Evolutionary conservation across 2,329 filamentous ascomycete species (phyloP).

Genomic region (Pseudocercospora vitis): DNA sequence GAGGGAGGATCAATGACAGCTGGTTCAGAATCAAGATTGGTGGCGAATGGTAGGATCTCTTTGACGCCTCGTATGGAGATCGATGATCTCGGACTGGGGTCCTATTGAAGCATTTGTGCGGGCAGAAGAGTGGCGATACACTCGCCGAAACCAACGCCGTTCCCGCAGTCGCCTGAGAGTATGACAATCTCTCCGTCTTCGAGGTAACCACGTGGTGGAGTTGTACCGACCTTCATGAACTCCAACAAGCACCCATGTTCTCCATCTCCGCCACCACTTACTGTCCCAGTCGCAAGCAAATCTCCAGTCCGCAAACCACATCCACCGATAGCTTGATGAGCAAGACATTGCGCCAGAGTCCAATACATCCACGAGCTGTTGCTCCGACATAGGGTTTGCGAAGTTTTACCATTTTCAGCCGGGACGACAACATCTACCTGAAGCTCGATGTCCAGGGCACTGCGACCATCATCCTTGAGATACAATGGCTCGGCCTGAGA

Average conservation of each 20-base stretch:
- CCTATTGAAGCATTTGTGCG: conserved; percentile 22
- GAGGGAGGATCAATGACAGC: conserved; percentile 51
- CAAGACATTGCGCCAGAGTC: conserved; percentile 45
- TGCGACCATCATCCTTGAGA: conserved; percentile 27
- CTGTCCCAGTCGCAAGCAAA: conserved; percentile 45
- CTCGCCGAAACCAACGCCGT: conserved; percentile 45
- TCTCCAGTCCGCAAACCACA: conserved; percentile 45
- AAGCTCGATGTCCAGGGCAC: conserved; percentile 29
- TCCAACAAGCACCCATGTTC: conserved; percentile 47
- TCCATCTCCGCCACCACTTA: conserved; percentile 39
- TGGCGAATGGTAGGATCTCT: conserved; percentile 45
- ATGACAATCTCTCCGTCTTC: conserved; percentile 44
- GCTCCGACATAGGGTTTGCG: conserved; percentile 26
- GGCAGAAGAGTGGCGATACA: conserved; percentile 41
- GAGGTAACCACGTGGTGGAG: conserved; percentile 40
- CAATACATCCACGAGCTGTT: conserved; percentile 44
- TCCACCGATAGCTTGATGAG: conserved; percentile 44
- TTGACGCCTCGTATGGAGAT: no score
- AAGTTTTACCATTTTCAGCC: conserved; percentile 1
- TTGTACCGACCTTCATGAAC: conserved; percentile 41
- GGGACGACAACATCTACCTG: conserved; percentile 27
- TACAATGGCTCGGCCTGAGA: conserved; percentile 25
- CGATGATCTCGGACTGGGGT: no score
- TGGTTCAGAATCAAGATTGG: conserved; percentile 56
- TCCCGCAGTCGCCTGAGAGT: conserved; percentile 40